Percentiles rank a stretch among this genome's conserved stretches.
phyloP scores from a whole-genome alignment of 1,139 yeast species.

The Debaryomycetaceae sp. region DNA sequence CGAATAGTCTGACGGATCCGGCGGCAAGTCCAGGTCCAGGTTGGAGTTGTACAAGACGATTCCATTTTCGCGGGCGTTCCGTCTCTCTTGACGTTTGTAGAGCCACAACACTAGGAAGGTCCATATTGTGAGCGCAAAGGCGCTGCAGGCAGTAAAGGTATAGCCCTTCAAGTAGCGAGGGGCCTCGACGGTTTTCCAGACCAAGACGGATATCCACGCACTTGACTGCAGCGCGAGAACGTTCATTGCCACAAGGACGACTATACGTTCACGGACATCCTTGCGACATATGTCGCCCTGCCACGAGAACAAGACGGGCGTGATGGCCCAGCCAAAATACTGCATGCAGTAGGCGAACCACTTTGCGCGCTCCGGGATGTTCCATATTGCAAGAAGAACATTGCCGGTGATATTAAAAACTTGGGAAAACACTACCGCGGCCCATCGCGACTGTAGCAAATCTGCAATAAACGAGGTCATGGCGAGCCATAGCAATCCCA shows the following conservation, averaged over 20 bases:
- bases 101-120: constrained; percentile 43
- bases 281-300: constrained; percentile 34
- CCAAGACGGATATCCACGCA: constrained; percentile 32
- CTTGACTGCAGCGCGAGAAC: constrained; percentile 33
- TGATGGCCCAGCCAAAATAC: constrained; percentile 41
- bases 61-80: constrained; percentile 38
- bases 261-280: constrained; percentile 33
- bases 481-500: constrained; percentile 31
- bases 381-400: constrained; percentile 34
- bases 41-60: constrained; percentile 9
- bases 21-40: constrained; percentile 7
- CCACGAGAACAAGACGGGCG: constrained; percentile 38
- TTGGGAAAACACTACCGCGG: constrained; percentile 46
- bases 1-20: not conserved
- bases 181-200: constrained; percentile 35
- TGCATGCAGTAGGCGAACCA: constrained; percentile 40
- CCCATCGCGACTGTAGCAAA: constrained; percentile 43
- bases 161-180: constrained; percentile 43
- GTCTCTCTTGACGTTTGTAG: constrained; percentile 48
- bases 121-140: constrained; percentile 41
- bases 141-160: constrained; percentile 41
- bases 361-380: constrained; percentile 31
- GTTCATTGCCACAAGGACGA: constrained; percentile 33
- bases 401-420: constrained; percentile 31
- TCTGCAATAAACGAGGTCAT: constrained; percentile 35